A percentile compares a stretch with the other conserved stretches of the same genome.
These are phyloP conservation scores for Tuber microsphaerosporum DNA, from an alignment of 495 filamentous ascomycete species.

Conservation along the genomic window DNA sequence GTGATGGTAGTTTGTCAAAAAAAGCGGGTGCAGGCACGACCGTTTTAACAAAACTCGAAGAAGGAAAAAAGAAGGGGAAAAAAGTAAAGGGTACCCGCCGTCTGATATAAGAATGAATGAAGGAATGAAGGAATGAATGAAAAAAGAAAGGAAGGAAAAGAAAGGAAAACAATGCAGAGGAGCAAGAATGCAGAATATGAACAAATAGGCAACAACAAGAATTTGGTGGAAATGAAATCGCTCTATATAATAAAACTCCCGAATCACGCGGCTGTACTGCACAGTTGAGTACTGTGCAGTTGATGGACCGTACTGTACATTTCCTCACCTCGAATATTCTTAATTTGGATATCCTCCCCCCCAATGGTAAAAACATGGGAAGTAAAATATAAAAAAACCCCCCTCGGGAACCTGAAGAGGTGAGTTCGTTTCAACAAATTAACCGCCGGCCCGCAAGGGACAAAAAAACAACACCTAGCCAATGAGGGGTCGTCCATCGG, in stretches of 20 bases:
- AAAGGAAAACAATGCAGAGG: neutral
- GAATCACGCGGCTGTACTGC: neutral
- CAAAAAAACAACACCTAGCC: neutral
- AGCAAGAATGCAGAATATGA: neutral
- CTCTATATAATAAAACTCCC: neutral
- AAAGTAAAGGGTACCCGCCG: neutral
- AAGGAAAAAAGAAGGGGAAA: neutral
- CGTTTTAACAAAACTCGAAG: neutral
- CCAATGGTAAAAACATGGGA: neutral
- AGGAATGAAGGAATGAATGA: neutral
- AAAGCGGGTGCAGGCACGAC: neutral
- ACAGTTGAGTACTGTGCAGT: neutral
- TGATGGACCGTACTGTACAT: neutral
- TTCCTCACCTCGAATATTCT: neutral
- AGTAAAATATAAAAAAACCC: neutral
- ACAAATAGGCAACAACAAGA: neutral
- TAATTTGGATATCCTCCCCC: neutral
- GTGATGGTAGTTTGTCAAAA: neutral
- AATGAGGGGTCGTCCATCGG: neutral
- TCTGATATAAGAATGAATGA: neutral
- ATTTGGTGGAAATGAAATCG: constrained; percentile 2
- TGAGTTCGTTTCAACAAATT: neutral
- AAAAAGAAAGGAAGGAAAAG: neutral
- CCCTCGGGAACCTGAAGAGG: neutral
- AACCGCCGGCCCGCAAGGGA: neutral